These are phyloP conservation scores for Rhododendron ferrugineum DNA, from an alignment of 148 eudicot species.

Conservation along the genomic window DNA sequence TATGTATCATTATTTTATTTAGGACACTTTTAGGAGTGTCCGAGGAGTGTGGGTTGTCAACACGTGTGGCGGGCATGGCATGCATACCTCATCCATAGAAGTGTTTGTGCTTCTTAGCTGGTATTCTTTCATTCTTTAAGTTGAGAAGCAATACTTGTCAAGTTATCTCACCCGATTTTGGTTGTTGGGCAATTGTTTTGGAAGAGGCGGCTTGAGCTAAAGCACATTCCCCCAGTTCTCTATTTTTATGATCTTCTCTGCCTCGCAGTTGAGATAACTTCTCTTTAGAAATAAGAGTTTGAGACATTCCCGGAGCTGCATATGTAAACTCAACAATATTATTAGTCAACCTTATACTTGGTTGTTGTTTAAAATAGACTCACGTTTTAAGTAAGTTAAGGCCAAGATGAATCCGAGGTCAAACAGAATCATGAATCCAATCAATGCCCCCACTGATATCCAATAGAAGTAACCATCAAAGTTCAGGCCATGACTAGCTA, in stretches of 20 bases:
- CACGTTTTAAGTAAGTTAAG: constrained; percentile 35
- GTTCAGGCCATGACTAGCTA: constrained; percentile 32
- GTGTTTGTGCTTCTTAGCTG: background rate
- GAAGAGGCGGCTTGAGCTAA: constrained; percentile 2
- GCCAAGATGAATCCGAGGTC: constrained; percentile 34
- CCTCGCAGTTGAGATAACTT: constrained; percentile 24
- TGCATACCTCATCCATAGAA: background rate
- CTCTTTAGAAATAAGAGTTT: constrained; percentile 39
- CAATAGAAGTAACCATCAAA: constrained; percentile 32
- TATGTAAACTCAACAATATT: background rate
- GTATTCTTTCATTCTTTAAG: background rate
- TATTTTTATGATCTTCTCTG: constrained; percentile 1
- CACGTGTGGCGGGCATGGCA: background rate
- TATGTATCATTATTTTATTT: background rate
- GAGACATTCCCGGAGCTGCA: constrained; percentile 35
- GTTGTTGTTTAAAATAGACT: constrained; percentile 4
- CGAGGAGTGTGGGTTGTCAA: background rate
- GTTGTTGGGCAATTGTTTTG: background rate
- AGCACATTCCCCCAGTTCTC: background rate
- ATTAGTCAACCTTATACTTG: background rate
- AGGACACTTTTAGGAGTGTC: background rate
- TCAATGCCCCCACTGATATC: constrained; percentile 39
- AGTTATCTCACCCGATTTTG: constrained; percentile 6
- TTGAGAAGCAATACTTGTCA: background rate
- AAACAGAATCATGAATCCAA: constrained; percentile 31